Evolutionary conservation across 2,329 filamentous ascomycete genomes (phyloP), one percentile per base, ranked within the genome.

Genomic region (Stagonosporopsis cucurbitacearum): DNA sequence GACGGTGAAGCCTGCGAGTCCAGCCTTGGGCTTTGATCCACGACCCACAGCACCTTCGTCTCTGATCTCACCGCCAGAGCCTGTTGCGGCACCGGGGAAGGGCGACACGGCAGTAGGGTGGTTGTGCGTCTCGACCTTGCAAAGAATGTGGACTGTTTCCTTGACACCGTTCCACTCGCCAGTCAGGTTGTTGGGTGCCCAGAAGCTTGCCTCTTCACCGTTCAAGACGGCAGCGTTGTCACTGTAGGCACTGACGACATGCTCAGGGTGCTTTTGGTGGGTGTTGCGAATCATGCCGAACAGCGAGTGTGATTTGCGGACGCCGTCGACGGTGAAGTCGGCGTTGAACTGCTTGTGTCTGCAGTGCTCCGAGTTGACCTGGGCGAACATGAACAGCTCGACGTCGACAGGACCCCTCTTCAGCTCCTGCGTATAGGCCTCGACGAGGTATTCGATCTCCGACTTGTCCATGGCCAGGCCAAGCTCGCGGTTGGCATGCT

Each of bases 341-440:
- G 95, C 93, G 76, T 99, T 99, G 84, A 99, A 99, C 68, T 96
- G 90, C 81, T 97, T 96, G 73, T 88, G 86, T 55, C 86, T 79
- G 71, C 86, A 96, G 77, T 98, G 94, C 82, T 99, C 95, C 3
- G 94, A 98, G 81, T 98, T 98, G 74, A 99, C 94, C 78, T 99
- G 95, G 15, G 94, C 94, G 75, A 98, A 99, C 95, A 98, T 98
- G 82, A 98, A 98, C 20, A 98, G 83, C 79, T 99, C 95, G 40
- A 98, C 91, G 74, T 98, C 95, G 58, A 92, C 88, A 1, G 91
- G 91, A 44, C 84, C 80, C 33, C 87, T 80, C 59, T 86, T 84
- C 17, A 88, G 80, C 54, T 82, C 84, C 33, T 86, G 81, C 6
- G 86, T 86, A 76, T 92, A 95, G 37, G 88, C 88, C 64, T 92